A percentile compares a stretch with the other conserved stretches of the same genome.
Evolutionary conservation across 306 rosid genomes (phyloP).

Genomic region (Quercus suber): DNA sequence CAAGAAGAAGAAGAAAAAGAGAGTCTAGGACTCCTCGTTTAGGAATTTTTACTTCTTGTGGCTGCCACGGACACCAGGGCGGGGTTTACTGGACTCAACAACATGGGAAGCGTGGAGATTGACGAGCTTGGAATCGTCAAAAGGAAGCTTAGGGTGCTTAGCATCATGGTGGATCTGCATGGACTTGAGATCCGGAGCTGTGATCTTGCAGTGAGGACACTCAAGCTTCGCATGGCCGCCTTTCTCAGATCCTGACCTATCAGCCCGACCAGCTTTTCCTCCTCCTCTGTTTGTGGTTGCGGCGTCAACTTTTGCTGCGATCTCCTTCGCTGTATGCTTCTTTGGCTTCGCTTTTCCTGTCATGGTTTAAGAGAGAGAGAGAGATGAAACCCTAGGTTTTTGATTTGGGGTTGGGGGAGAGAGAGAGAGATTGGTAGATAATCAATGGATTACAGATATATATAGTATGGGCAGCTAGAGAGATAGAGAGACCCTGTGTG

Average conservation of each 20-base stretch:
- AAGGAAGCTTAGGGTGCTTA: conserved; percentile 78
- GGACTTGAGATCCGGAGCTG: conserved; percentile 86
- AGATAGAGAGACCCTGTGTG: not conserved
- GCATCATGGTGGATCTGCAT: conserved; percentile 98
- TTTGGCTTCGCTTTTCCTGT: conserved; percentile 99
- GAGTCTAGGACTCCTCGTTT: conserved; percentile 9
- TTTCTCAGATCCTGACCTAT: conserved; percentile 63
- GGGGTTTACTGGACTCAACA: conserved; percentile 36
- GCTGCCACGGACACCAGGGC: conserved; percentile 91
- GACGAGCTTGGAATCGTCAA: conserved; percentile 56
- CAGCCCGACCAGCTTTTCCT: conserved; percentile 81
- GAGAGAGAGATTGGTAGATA: not conserved
- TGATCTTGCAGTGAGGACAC: conserved; percentile 87
- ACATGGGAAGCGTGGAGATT: conserved; percentile 43
- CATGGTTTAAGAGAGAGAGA: conserved; percentile 28
- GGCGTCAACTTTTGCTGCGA: conserved; percentile 78
- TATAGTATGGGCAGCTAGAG: not conserved
- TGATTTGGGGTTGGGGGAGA: not conserved
- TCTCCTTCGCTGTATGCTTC: conserved; percentile 99
- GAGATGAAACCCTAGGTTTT: not conserved
- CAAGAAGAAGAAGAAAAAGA: not conserved
- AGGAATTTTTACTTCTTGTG: conserved; percentile 50
- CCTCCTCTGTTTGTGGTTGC: conserved; percentile 96
- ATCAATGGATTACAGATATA: not conserved
- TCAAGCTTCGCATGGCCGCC: conserved; percentile 97